phyloP scores from a whole-genome alignment of 306 rosid genomes.

The Quercus aquifolioides region DNA sequence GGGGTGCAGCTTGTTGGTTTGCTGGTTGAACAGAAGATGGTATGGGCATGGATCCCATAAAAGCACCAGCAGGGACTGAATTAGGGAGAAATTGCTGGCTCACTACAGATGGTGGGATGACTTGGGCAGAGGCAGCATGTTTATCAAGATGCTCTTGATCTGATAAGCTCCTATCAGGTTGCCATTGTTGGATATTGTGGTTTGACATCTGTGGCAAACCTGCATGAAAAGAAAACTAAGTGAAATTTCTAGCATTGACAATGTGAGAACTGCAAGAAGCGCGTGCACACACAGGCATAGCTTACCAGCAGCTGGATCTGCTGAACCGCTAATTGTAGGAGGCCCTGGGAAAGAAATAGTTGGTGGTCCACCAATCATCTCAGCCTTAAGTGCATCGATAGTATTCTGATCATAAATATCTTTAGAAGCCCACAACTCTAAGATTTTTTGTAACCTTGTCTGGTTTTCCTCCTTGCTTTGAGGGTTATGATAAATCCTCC shows the following conservation, averaged over 20 bases:
- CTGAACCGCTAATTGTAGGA: conserved; percentile 45
- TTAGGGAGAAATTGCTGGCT: conserved; percentile 69
- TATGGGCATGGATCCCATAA: conserved; percentile 59
- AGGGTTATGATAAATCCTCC: conserved; percentile 88
- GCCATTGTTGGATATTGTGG: conserved; percentile 63
- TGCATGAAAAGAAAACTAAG: conserved; percentile 25
- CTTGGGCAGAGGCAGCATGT: conserved; percentile 49
- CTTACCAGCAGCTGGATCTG: conserved; percentile 64
- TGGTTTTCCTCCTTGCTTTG: conserved; percentile 84
- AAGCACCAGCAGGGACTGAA: conserved; percentile 50
- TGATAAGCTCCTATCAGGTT: conserved; percentile 53
- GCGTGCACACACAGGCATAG: neutral
- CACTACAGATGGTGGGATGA: conserved; percentile 43
- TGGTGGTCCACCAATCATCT: conserved; percentile 75
- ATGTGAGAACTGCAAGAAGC: neutral
- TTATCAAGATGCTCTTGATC: conserved; percentile 77
- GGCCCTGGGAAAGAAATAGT: conserved; percentile 55
- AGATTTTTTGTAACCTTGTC: conserved; percentile 77
- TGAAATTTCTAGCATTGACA: neutral
- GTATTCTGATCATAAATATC: conserved; percentile 75
- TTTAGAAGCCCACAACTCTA: conserved; percentile 93
- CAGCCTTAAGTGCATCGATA: conserved; percentile 62
- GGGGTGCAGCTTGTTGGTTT: conserved; percentile 56
- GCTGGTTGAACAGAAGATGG: conserved; percentile 68
- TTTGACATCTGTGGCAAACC: conserved; percentile 54